phyloP scores from a whole-genome alignment of 176 grass and related monocot genomes.

The Musa acuminata region DNA sequence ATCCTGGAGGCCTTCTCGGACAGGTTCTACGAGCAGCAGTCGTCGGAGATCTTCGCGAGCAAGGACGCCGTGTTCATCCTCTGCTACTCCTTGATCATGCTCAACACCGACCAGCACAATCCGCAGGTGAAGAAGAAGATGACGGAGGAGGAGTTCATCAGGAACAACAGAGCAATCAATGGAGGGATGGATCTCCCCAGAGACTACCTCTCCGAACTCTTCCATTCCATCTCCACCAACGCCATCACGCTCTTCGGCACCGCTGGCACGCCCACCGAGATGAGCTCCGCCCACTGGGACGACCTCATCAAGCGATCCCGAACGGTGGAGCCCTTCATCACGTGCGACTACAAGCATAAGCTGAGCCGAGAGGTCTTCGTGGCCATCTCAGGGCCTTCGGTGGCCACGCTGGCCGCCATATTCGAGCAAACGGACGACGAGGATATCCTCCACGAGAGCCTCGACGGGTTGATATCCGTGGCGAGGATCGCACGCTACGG shows the following conservation, averaged over 20 bases:
- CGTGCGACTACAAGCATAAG: slow-evolving; percentile 79
- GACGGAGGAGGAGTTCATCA: slow-evolving; percentile 91
- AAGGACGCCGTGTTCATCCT: slow-evolving; percentile 82
- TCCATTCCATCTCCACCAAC: slow-evolving; percentile 68
- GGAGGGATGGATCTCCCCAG: slow-evolving; percentile 61
- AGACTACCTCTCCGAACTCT: slow-evolving; percentile 84
- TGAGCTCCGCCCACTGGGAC: slow-evolving; percentile 43
- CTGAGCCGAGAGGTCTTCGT: slow-evolving; percentile 67
- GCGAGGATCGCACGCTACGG: slow-evolving; percentile 69
- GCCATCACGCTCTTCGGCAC: slow-evolving; percentile 65
- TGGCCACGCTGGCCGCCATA: slow-evolving; percentile 62
- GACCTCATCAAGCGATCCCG: slow-evolving; percentile 55
- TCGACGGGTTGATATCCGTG: slow-evolving; percentile 68
- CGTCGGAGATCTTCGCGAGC: slow-evolving; percentile 47
- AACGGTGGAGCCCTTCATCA: slow-evolving; percentile 39
- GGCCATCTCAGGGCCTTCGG: slow-evolving; percentile 51
- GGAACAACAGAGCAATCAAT: slow-evolving; percentile 81
- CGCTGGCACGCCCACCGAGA: slow-evolving; percentile 14
- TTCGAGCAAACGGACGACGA: slow-evolving; percentile 79
- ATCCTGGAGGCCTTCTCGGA: slow-evolving; percentile 78
- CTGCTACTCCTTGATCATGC: slow-evolving; percentile 95
- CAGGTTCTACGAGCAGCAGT: slow-evolving; percentile 72
- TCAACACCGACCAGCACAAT: slow-evolving; percentile 96
- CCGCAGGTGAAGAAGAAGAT: slow-evolving; percentile 98
- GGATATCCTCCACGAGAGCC: slow-evolving; percentile 63